Evolutionary conservation across 805 yeast species (phyloP), one percentile per base, ranked within the genome.

Genomic region (Starmerella apis): DNA sequence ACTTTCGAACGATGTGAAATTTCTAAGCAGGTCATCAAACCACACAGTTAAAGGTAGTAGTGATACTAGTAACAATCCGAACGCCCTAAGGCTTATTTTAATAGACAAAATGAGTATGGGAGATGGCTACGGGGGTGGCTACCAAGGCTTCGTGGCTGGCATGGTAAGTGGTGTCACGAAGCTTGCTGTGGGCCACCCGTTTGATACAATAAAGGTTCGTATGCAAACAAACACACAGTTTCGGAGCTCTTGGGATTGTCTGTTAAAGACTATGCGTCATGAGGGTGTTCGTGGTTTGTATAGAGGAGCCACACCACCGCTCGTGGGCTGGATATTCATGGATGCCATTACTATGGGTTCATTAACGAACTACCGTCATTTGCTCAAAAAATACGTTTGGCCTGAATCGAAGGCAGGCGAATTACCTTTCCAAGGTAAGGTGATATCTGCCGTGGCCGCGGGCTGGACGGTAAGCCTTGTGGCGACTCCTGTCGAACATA

Each of bases 401-500:
- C 62, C 69, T 13, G 72, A 80, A n/a, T 73, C 77, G 48, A 67
- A 72, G 23, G 32, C 46, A 8, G 55, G 55, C 13, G 78, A 77
- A 60, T 68, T 87, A 53, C 95, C 95, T 1, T 64, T 86, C 14
- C 53, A 73, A 14, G 95, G 94, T 0, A 86, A 83, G 61, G 71
- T 83, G 27, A 65, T 81, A 20, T 90, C 95, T 1, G 94, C 94
- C n/a, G 71, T 74, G 1, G 58, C 74, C 50, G 79, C 92, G 8
- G 96, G 96, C 2, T 78, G 82, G 81, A 87, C 96, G 0, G 96
- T 87, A 13, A 80, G 90, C 43, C 83, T 87, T 68, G 88, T 87
- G n/a, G 96, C 96, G 4, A 95, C 95, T 0, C 96, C 96, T 2
- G 82, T 87, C 7, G 96, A 87, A 64, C 82, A 83, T 59, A 79